Evolutionary conservation across 2,329 filamentous ascomycete species (phyloP), one percentile per base, ranked within the genome.

Genomic region (Fusarium concolor): DNA sequence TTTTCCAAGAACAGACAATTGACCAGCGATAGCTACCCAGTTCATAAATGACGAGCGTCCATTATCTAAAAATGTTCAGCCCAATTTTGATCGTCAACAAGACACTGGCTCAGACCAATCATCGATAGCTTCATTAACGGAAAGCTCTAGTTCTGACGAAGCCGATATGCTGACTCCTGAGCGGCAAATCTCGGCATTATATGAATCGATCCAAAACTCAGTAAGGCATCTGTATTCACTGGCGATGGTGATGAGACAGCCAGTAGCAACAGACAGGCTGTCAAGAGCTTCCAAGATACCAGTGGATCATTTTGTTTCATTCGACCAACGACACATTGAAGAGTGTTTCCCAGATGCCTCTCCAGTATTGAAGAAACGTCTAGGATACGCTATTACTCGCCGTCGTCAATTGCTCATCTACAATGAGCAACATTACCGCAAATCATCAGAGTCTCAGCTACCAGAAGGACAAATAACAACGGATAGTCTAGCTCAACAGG

Each of bases 1-100:
- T 24, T 24, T 24, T 24, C 6, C 22, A 24, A 24, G 22, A 24
- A 24, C 22, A 24, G 6, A 4, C 22, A 18, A 11, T 10, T 46
- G 11, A 33, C 17, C 3, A 2, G 5, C 0, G 3, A 17, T 20
- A 46, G 44, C 44, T 5, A 5, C 1, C 4, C 10, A 46, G 18
- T 9, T 33, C 1, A 14, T 22, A 46, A 4, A 11, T 33, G 44
- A 28, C 44, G 15, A 46, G 17, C 29, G 29, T 10, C 29, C 29
- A 33, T 2, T 33, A 7, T 11, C 1, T 15, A 15, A 46, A 22
- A 11, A 2, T 6, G 29, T 5, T 14, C 10, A 22, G 18, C 28
- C 29, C 18, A 46, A 17, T 4, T 10, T 33, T 6, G 10, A 24
- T 17, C 18, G 6, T n/a, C 44, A n/a, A 24, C 18, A 15, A 24